phyloP scores from a whole-genome alignment of 2,329 filamentous ascomycete species.

The Fusarium udum region DNA sequence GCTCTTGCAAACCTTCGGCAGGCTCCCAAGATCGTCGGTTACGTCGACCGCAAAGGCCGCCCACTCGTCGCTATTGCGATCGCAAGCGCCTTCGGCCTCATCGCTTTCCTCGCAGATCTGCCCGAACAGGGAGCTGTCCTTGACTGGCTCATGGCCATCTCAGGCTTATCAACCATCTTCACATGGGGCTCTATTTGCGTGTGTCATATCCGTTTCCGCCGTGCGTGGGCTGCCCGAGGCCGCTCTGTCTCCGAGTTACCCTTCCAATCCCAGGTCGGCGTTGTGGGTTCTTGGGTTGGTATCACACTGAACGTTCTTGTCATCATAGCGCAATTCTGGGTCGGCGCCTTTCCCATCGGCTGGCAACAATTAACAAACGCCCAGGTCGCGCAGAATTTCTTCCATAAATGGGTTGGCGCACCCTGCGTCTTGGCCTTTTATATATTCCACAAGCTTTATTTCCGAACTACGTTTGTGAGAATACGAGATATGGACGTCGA shows the following conservation, averaged over 20 bases:
- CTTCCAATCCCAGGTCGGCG: conserved; percentile 81
- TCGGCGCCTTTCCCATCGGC: conserved; percentile 78
- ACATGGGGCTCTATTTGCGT: conserved; percentile 88
- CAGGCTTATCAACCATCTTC: conserved; percentile 77
- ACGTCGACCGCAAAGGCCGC: conserved; percentile 84
- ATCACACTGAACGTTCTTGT: conserved; percentile 79
- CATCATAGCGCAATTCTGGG: conserved; percentile 87
- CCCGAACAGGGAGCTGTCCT: conserved; percentile 70
- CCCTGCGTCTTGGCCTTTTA: conserved; percentile 76
- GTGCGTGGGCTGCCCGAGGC: conserved; percentile 76
- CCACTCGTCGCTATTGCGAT: conserved; percentile 78
- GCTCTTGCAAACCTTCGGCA: conserved; percentile 89
- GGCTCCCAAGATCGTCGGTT: conserved; percentile 79
- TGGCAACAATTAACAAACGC: conserved; percentile 56
- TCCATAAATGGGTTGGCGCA: conserved; percentile 75
- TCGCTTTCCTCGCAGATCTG: conserved; percentile 80
- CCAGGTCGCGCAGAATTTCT: conserved; percentile 72
- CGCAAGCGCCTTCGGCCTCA: conserved; percentile 73
- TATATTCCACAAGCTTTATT: conserved; percentile 78
- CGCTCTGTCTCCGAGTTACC: conserved; percentile 80
- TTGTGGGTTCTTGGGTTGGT: conserved; percentile 83
- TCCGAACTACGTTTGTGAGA: conserved; percentile 72
- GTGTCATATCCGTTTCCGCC: conserved; percentile 91
- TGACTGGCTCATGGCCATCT: conserved; percentile 81
- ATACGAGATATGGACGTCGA: conserved; percentile 83